phyloP scores from a whole-genome alignment of 163 green algal genomes.

The Volvox carteri region DNA sequence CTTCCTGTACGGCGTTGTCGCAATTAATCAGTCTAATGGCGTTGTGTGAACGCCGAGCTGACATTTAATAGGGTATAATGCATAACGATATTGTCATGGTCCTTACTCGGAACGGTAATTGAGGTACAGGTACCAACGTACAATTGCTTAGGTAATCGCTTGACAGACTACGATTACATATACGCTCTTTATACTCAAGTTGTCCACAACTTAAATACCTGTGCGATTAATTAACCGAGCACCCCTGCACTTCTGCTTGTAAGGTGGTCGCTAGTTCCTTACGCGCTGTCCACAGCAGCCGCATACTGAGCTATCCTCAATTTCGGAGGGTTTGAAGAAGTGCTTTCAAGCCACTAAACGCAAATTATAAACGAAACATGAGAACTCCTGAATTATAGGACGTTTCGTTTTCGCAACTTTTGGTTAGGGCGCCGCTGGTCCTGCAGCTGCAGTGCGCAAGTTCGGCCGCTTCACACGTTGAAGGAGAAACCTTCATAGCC shows the following conservation, averaged over 20 bases:
- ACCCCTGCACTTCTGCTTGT: too few relatives aligned
- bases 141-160: background rate
- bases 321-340: background rate
- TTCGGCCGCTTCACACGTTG: too few relatives aligned
- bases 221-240: too few relatives aligned
- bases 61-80: background rate
- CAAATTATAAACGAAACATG: too few relatives aligned
- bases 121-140: slow-evolving; percentile 8
- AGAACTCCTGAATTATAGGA: background rate
- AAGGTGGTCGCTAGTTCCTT: background rate
- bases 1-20: too few relatives aligned
- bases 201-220: too few relatives aligned
- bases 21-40: too few relatives aligned
- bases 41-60: too few relatives aligned
- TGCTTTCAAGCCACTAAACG: background rate
- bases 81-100: background rate
- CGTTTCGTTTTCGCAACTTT: slow-evolving; percentile 11
- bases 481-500: too few relatives aligned
- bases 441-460: too few relatives aligned
- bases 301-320: background rate
- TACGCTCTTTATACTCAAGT: background rate
- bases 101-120: background rate
- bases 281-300: background rate
- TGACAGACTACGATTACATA: background rate
- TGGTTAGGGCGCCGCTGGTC: background rate